These are phyloP conservation scores for Penicillium nordicum DNA, from an alignment of 2,329 filamentous ascomycete species.

Conservation along the genomic window DNA sequence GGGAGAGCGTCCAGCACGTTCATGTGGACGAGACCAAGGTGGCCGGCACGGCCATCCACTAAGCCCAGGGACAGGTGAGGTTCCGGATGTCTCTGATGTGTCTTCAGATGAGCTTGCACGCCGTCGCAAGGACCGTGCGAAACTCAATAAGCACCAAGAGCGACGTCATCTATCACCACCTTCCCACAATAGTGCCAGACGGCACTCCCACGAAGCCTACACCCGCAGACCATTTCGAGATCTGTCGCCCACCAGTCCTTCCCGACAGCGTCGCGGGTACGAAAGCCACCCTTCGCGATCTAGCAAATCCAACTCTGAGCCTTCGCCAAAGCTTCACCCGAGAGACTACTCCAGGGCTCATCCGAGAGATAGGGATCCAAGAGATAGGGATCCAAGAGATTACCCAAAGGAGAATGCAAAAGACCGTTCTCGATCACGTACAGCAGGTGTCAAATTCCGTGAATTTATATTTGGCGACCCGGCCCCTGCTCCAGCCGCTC, in stretches of 20 bases:
- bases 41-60: conserved; percentile 16
- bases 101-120: conserved; percentile 29
- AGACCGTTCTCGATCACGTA: conserved; percentile 17
- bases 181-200: conserved; percentile 24
- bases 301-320: conserved; percentile 13
- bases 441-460: conserved; percentile 22
- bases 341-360: neutral
- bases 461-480: conserved; percentile 26
- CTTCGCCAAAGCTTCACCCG: neutral
- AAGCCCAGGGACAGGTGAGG: conserved; percentile 20
- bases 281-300: conserved; percentile 11
- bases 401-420: neutral
- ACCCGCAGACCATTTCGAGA: conserved; percentile 29
- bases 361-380: neutral
- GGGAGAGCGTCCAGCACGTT: conserved; percentile 15
- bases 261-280: conserved; percentile 6
- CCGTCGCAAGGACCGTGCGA: conserved; percentile 6
- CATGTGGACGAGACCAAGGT: conserved; percentile 23
- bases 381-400: neutral
- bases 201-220: conserved; percentile 40
- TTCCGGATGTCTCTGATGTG: conserved; percentile 25
- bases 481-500: conserved; percentile 11
- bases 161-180: conserved; percentile 30
- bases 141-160: conserved; percentile 15
- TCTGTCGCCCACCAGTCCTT: conserved; percentile 22